These are phyloP conservation scores for Spathaspora passalidarum DNA, from an alignment of 805 yeast species.

Conservation along the genomic window DNA sequence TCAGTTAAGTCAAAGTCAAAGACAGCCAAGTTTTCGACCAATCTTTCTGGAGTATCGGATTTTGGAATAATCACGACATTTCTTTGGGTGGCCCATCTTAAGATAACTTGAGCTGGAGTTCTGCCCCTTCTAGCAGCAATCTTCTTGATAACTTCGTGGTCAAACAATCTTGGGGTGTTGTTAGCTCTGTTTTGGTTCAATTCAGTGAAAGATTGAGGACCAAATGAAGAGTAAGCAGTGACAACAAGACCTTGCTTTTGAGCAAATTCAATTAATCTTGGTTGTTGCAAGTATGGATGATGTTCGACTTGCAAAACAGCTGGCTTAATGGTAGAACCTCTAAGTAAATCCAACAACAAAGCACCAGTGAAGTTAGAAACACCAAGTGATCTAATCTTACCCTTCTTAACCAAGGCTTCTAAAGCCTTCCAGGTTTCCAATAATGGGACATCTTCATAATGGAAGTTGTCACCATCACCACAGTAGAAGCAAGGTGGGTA, in stretches of 20 bases:
- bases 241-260: slow-evolving; percentile 58
- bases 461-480: slow-evolving; percentile 49
- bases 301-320: slow-evolving; percentile 85
- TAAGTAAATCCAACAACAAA: slow-evolving; percentile 63
- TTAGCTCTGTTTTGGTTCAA: slow-evolving; percentile 52
- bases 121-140: slow-evolving; percentile 58
- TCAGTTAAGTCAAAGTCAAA: slow-evolving; percentile 51
- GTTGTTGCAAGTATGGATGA: slow-evolving; percentile 86
- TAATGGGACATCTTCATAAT: slow-evolving; percentile 64
- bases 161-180: slow-evolving; percentile 52
- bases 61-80: slow-evolving; percentile 77
- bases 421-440: slow-evolving; percentile 74
- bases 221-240: slow-evolving; percentile 81
- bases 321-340: slow-evolving; percentile 69
- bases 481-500: slow-evolving; percentile 79
- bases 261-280: slow-evolving; percentile 56
- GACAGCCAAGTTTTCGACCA: slow-evolving; percentile 56
- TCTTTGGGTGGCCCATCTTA: slow-evolving; percentile 86
- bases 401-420: slow-evolving; percentile 62
- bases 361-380: slow-evolving; percentile 76
- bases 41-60: slow-evolving; percentile 65
- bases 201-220: slow-evolving; percentile 79
- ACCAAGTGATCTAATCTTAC: slow-evolving; percentile 75
- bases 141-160: slow-evolving; percentile 47
- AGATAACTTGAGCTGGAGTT: slow-evolving; percentile 64